Evolutionary conservation across 176 grass and related monocot genomes (phyloP).

Genomic region (Oryza meyeriana): DNA sequence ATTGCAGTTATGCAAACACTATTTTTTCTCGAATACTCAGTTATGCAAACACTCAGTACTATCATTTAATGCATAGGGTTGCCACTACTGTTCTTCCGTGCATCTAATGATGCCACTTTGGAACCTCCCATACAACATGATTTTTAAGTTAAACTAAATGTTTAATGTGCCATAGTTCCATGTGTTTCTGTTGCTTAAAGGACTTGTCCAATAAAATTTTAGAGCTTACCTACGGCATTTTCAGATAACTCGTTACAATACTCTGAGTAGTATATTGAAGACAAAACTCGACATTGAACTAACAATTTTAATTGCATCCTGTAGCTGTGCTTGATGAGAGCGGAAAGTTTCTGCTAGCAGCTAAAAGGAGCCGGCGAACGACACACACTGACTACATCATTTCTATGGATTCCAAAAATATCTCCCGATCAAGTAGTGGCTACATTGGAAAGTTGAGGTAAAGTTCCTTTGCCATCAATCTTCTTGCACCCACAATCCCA

Average conservation of each 20-base stretch:
- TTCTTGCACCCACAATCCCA: neutral
- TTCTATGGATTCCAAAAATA: conserved; percentile 73
- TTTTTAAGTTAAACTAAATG: neutral
- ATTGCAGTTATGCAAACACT: neutral
- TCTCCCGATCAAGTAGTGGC: conserved; percentile 62
- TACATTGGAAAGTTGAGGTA: conserved; percentile 82
- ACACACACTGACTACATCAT: conserved; percentile 67
- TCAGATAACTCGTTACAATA: neutral
- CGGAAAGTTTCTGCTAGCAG: conserved; percentile 79
- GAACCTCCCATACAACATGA: neutral
- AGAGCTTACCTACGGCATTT: neutral
- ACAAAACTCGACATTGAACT: neutral
- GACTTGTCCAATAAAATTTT: neutral
- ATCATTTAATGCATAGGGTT: neutral
- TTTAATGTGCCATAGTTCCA: neutral
- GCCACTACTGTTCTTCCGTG: neutral
- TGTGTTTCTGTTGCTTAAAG: neutral
- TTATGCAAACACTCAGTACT: neutral
- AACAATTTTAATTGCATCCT: conserved; percentile 20
- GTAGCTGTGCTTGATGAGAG: conserved; percentile 75
- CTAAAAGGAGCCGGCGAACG: conserved; percentile 66
- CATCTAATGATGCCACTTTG: neutral
- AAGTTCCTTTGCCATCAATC: conserved; percentile 1
- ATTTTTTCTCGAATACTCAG: too few relatives aligned
- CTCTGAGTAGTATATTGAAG: neutral